Conservation (phyloP, 1,284 basidiomycete species). For the Pyrrhoderma lamaoense region DNA sequence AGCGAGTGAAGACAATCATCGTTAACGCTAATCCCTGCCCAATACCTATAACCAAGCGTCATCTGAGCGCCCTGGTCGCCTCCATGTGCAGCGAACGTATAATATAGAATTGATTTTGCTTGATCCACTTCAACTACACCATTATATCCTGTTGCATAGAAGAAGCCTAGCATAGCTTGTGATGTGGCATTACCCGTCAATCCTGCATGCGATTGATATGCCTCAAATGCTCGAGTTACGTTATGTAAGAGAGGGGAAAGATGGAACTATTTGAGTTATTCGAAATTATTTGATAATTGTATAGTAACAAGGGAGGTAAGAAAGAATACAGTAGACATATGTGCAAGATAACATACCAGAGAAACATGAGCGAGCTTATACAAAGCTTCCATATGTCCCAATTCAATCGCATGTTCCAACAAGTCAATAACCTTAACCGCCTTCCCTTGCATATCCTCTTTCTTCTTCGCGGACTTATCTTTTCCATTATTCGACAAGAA, state of each 20-base stretch:
- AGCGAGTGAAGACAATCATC: constrained; percentile 80
- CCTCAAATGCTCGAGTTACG: constrained; percentile 51
- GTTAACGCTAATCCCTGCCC: constrained; percentile 87
- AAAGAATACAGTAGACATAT: background rate
- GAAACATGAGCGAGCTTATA: constrained; percentile 65
- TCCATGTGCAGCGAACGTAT: constrained; percentile 87
- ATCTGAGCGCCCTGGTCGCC: constrained; percentile 85
- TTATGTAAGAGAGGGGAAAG: constrained; percentile 60
- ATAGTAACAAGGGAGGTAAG: background rate
- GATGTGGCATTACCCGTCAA: constrained; percentile 75
- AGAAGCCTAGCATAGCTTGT: constrained; percentile 80
- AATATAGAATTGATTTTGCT: constrained; percentile 80
- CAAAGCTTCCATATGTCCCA: constrained; percentile 73
- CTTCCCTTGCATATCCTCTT: constrained; percentile 55
- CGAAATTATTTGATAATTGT: no score
- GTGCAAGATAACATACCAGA: constrained; percentile 42
- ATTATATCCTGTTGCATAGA: constrained; percentile 80
- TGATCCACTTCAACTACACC: constrained; percentile 61
- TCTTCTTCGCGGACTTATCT: constrained; percentile 31
- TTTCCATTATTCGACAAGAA: no score
- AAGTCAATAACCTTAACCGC: constrained; percentile 72
- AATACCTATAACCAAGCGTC: constrained; percentile 91
- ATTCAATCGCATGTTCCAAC: constrained; percentile 68
- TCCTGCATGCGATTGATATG: constrained; percentile 54
- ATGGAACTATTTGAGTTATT: constrained; percentile 47